These are phyloP conservation scores for Leccinum ochraceum DNA, from an alignment of 768 basidiomycete species.

Conservation along the genomic window DNA sequence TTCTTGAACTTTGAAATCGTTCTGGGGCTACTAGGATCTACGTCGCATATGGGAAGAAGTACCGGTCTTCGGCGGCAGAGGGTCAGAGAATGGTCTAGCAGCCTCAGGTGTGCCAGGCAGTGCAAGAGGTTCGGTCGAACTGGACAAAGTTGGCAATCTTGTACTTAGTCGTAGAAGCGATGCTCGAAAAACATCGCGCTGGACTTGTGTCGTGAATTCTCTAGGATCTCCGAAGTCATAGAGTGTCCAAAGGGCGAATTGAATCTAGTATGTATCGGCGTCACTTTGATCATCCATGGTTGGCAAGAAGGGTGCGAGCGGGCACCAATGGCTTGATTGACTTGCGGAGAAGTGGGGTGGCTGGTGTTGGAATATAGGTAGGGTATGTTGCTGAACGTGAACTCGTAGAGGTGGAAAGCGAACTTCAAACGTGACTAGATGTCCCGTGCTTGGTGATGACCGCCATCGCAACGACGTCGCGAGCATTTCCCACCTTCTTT, in stretches of 20 bases:
- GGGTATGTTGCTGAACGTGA: too few relatives aligned
- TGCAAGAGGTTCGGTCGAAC: not conserved
- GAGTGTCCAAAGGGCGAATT: too few relatives aligned
- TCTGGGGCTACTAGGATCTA: not conserved
- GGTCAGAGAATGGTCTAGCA: not conserved
- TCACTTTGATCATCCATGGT: too few relatives aligned
- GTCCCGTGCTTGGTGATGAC: not conserved
- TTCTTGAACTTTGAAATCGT: not conserved
- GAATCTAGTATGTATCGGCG: too few relatives aligned
- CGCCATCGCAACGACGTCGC: not conserved
- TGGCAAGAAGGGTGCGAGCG: too few relatives aligned
- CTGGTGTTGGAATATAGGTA: too few relatives aligned
- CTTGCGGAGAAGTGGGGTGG: too few relatives aligned
- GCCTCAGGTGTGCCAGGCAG: not conserved
- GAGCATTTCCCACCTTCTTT: slow-evolving; percentile 5
- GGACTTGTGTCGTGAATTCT: not conserved
- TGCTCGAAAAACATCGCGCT: too few relatives aligned
- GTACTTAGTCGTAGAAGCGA: not conserved
- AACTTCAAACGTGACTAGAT: too few relatives aligned
- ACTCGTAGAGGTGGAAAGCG: too few relatives aligned
- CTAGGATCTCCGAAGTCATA: too few relatives aligned
- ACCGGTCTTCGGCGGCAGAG: not conserved
- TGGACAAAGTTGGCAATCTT: not conserved
- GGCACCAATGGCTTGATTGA: too few relatives aligned
- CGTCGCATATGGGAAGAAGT: not conserved